Percentiles rank a stretch among this genome's conserved stretches.
Evolutionary conservation across 148 eudicot species (phyloP).

Genomic region (Vaccinium darrowii): DNA sequence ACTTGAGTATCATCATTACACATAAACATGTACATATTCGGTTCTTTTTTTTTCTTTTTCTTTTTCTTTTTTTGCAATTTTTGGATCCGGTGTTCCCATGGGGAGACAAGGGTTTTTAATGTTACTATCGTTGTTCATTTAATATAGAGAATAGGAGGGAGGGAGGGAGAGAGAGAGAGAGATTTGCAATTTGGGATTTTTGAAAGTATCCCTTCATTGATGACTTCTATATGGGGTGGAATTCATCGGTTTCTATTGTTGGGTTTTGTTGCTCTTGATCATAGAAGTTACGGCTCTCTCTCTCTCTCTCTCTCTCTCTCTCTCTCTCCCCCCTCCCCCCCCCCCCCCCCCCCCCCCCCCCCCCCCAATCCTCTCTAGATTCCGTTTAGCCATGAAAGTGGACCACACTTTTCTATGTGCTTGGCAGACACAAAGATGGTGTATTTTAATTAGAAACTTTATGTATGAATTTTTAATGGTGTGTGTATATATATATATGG

Average conservation of each 20-base stretch:
- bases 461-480: background rate
- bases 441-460: background rate
- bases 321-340: no score
- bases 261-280: constrained; percentile 12
- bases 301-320: background rate
- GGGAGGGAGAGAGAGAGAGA: background rate
- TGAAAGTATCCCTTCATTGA: background rate
- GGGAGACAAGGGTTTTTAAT: background rate
- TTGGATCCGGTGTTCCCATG: background rate
- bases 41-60: background rate
- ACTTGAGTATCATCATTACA: constrained; percentile 22
- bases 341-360: no score
- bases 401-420: constrained; percentile 9
- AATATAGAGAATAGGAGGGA: background rate
- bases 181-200: background rate
- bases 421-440: constrained; percentile 19
- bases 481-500: no score
- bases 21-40: constrained; percentile 16
- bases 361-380: constrained; percentile 19
- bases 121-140: constrained; percentile 3
- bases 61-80: background rate
- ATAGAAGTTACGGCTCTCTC: background rate
- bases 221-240: background rate
- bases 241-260: background rate
- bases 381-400: constrained; percentile 20